Evolutionary conservation across 116 monocot species (phyloP).

Genomic region (Iris pallida): DNA sequence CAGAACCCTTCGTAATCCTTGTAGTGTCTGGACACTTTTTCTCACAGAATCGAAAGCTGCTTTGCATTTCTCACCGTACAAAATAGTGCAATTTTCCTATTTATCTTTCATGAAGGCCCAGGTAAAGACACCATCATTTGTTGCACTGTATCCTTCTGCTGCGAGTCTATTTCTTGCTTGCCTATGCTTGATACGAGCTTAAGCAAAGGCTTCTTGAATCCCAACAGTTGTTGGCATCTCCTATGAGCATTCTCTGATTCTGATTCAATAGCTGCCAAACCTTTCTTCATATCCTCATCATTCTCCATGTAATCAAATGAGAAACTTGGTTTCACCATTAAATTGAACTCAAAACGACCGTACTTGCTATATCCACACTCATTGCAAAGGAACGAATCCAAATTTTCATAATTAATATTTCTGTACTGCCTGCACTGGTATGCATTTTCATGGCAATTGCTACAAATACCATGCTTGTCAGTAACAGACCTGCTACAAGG

Average conservation of each 20-base stretch:
- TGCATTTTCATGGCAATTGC: slow-evolving; percentile 99
- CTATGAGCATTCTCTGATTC: slow-evolving; percentile 99
- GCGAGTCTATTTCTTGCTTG: slow-evolving; percentile 92
- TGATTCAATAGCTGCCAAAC: slow-evolving; percentile 81
- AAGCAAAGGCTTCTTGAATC: slow-evolving; percentile 94
- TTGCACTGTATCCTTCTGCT: slow-evolving; percentile 95
- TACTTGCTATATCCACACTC: slow-evolving; percentile 99
- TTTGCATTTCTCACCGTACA: slow-evolving; percentile 99
- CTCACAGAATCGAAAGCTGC: slow-evolving; percentile 98
- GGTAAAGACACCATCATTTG: slow-evolving; percentile 98
- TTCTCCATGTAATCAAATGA: slow-evolving; percentile 94
- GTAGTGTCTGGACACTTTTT: slow-evolving; percentile 97
- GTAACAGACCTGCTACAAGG: slow-evolving; percentile 94
- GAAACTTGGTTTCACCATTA: slow-evolving; percentile 97
- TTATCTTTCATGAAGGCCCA: slow-evolving; percentile 95
- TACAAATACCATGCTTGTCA: slow-evolving; percentile 97
- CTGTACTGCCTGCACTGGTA: slow-evolving; percentile 97
- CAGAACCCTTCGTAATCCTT: slow-evolving; percentile 81
- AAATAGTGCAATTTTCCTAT: slow-evolving; percentile 88
- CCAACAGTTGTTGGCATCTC: slow-evolving; percentile 94
- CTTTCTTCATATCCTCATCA: slow-evolving; percentile 99
- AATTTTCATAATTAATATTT: slow-evolving; percentile 98
- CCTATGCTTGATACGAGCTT: slow-evolving; percentile 97
- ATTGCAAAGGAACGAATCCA: slow-evolving; percentile 98
- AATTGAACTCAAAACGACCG: slow-evolving; percentile 99